Evolutionary conservation across 163 green algal genomes (phyloP).

Genomic region (Scenedesmus sp.): DNA sequence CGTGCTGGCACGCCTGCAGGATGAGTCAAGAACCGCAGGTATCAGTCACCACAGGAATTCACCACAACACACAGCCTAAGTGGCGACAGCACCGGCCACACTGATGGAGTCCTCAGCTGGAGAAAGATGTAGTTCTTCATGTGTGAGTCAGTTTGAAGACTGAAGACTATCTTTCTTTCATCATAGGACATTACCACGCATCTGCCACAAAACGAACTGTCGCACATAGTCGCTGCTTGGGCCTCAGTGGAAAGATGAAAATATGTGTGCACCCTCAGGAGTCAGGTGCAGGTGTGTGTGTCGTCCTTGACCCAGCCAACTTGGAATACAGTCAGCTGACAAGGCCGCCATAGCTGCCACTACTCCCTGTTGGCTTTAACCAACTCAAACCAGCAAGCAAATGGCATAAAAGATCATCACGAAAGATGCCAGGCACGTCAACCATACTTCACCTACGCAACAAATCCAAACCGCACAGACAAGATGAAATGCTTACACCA

Average conservation of each 20-base stretch:
- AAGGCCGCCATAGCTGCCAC: neutral
- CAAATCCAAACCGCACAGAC: neutral
- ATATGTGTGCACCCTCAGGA: conserved; percentile 54
- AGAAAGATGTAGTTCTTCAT: conserved; percentile 62
- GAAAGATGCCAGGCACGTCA: too few relatives aligned
- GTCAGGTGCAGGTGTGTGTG: conserved; percentile 27
- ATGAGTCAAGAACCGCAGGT: too few relatives aligned
- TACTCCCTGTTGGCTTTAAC: too few relatives aligned
- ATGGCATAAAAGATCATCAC: too few relatives aligned
- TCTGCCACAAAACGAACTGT: neutral
- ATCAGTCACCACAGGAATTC: too few relatives aligned
- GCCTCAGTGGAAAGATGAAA: conserved; percentile 81
- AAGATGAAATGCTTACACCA: neutral
- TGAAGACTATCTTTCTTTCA: conserved; percentile 66
- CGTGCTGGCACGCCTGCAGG: too few relatives aligned
- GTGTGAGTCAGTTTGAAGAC: conserved; percentile 82
- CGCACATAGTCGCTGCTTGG: neutral
- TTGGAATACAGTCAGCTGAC: neutral
- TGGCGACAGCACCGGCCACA: too few relatives aligned
- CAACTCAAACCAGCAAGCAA: too few relatives aligned
- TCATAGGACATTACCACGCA: conserved; percentile 35
- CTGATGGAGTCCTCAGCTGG: conserved; percentile 58
- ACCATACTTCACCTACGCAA: neutral
- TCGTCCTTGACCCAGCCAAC: conserved; percentile 35
- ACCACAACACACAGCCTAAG: too few relatives aligned